phyloP scores from a whole-genome alignment of 371 early-diverging fungal species.

The Mucor ambiguus region DNA sequence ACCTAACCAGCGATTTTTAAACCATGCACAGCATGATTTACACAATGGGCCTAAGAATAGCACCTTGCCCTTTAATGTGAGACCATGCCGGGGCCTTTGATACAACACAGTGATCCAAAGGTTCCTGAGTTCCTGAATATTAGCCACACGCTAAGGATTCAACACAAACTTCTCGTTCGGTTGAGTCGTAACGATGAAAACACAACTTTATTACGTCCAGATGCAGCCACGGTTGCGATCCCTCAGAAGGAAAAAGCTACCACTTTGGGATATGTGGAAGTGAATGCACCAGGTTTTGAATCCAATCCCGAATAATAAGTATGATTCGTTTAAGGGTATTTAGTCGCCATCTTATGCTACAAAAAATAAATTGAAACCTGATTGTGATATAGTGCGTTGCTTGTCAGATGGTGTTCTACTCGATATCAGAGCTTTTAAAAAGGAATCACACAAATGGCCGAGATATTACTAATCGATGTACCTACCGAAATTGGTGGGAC shows the following conservation, averaged over 20 bases:
- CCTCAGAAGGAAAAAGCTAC: constrained; percentile 18
- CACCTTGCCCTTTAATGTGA: too few relatives aligned
- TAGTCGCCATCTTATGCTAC: constrained; percentile 19
- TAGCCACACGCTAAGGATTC: too few relatives aligned
- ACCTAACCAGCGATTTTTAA: too few relatives aligned
- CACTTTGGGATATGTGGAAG: constrained; percentile 22
- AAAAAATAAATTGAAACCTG: constrained; percentile 17
- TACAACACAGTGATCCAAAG: too few relatives aligned
- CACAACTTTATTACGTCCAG: constrained; percentile 13
- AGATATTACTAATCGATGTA: constrained; percentile 14
- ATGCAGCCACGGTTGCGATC: constrained; percentile 15
- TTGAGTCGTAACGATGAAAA: constrained; percentile 24
- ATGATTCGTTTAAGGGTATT: constrained; percentile 20
- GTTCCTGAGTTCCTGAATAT: too few relatives aligned
- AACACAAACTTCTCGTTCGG: constrained; percentile 19
- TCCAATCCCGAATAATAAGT: constrained; percentile 21
- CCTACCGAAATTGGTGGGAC: constrained; percentile 10
- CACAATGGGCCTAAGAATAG: too few relatives aligned
- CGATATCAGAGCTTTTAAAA: constrained; percentile 3
- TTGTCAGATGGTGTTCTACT: constrained; percentile 19
- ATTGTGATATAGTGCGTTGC: constrained; percentile 16
- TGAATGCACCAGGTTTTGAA: constrained; percentile 11
- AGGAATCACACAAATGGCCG: constrained; percentile 11
- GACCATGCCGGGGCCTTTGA: too few relatives aligned
- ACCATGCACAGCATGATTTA: too few relatives aligned